Evolutionary conservation across 768 basidiomycete genomes (phyloP).

Genomic region (Sarcomyxa edulis): DNA sequence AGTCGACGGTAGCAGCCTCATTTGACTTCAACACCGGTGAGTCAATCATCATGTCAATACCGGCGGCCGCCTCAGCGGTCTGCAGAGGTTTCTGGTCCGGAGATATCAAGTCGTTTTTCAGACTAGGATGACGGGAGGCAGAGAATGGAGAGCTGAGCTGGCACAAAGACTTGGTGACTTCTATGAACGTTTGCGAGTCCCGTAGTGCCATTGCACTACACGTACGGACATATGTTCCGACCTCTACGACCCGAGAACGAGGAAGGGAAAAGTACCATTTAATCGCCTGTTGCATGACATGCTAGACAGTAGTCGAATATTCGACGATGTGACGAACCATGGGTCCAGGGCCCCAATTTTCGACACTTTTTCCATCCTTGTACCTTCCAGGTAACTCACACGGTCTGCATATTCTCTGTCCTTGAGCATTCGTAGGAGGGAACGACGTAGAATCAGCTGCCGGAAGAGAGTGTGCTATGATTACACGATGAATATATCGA

Average conservation of each 20-base stretch:
- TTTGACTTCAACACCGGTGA: slow-evolving; percentile 12
- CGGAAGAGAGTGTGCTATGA: not conserved
- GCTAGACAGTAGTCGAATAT: slow-evolving; percentile 56
- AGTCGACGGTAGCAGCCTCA: slow-evolving; percentile 29
- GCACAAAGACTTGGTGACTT: slow-evolving; percentile 66
- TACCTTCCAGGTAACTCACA: slow-evolving; percentile 72
- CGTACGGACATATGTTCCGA: slow-evolving; percentile 66
- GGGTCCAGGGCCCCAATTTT: slow-evolving; percentile 85
- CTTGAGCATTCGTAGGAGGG: slow-evolving; percentile 49
- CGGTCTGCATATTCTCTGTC: slow-evolving; percentile 73
- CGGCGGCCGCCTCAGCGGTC: slow-evolving; percentile 18
- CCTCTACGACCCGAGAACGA: slow-evolving; percentile 62
- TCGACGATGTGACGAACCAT: slow-evolving; percentile 93
- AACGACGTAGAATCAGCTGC: slow-evolving; percentile 24
- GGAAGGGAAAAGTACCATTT: slow-evolving; percentile 75
- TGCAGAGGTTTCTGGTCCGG: slow-evolving; percentile 16
- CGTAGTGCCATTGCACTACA: slow-evolving; percentile 79
- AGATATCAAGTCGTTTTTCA: slow-evolving; percentile 35
- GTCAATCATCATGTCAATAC: slow-evolving; percentile 60
- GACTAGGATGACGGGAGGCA: slow-evolving; percentile 48
- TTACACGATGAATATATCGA: no score
- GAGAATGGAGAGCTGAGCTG: slow-evolving; percentile 65
- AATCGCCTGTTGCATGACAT: slow-evolving; percentile 79
- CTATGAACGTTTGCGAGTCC: slow-evolving; percentile 71
- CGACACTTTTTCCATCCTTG: slow-evolving; percentile 82